Conservation (phyloP, 78 protist species). For the Dictyostelium capitatum region DNA sequence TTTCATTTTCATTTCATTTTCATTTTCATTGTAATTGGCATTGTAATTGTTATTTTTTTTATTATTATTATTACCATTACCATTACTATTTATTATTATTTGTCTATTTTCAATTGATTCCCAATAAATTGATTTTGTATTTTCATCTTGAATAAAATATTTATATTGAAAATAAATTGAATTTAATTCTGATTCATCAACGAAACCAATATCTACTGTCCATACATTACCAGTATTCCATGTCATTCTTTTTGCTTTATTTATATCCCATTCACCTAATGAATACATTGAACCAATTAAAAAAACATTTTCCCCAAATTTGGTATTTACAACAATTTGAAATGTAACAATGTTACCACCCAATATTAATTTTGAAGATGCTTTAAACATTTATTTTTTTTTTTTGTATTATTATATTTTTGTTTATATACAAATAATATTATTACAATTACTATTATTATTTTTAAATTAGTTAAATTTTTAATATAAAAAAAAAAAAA, state of each 20-base stretch:
- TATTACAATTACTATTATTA: no score
- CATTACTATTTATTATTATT: neutral
- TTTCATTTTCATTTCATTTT: no score
- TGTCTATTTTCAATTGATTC: conserved; percentile 41
- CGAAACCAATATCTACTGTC: conserved; percentile 37
- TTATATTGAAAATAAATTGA: conserved; percentile 21
- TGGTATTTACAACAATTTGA: conserved; percentile 9
- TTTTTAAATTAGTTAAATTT: no score
- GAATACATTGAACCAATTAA: conserved; percentile 4
- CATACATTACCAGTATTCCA: conserved; percentile 52
- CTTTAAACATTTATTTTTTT: conserved; percentile 4
- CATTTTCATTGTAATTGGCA: no score
- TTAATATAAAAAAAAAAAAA: no score
- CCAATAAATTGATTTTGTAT: neutral
- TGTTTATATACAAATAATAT: no score
- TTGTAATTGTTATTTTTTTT: no score
- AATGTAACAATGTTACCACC: conserved; percentile 55
- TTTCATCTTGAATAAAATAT: conserved; percentile 37
- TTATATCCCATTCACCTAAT: conserved; percentile 16
- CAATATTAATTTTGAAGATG: conserved; percentile 1
- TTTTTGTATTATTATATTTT: neutral
- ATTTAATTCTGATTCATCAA: neutral
- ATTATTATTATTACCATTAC: no score
- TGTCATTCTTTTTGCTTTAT: conserved; percentile 41
- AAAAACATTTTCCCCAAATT: conserved; percentile 36